phyloP scores from a whole-genome alignment of 108 stramenopile species.

The Cyclotella choctawhatcheeana region DNA sequence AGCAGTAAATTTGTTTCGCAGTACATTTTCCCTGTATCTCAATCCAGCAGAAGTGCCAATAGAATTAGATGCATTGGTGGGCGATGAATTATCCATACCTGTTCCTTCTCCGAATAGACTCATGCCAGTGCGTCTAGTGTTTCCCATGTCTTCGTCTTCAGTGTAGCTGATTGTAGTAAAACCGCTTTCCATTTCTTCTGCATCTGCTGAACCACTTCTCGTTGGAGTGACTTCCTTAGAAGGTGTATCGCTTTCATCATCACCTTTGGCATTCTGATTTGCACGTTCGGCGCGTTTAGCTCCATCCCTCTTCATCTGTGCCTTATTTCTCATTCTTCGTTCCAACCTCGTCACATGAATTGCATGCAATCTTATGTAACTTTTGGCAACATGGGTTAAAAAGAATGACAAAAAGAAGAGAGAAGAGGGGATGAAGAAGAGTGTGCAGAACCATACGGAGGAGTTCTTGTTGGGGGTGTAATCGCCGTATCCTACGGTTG shows the following conservation, averaged over 20 bases:
- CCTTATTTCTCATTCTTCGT: conserved; percentile 58
- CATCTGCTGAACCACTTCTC: conserved; percentile 3
- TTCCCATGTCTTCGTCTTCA: conserved; percentile 37
- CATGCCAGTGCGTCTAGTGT: not conserved
- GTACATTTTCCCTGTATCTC: conserved; percentile 44
- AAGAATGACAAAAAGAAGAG: conserved; percentile 84
- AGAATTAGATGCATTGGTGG: conserved; percentile 31
- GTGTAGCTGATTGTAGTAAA: conserved; percentile 48
- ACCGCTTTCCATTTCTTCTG: conserved; percentile 39
- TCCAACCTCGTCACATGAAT: conserved; percentile 77
- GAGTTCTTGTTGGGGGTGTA: conserved; percentile 67
- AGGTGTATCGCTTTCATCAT: not conserved
- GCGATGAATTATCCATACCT: conserved; percentile 4
- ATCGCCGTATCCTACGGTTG: conserved; percentile 84
- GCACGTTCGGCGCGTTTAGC: conserved; percentile 51
- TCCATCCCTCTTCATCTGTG: conserved; percentile 55
- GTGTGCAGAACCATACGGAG: conserved; percentile 77
- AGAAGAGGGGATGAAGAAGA: conserved; percentile 83
- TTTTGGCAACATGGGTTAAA: conserved; percentile 76
- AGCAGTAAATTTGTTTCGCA: conserved; percentile 40
- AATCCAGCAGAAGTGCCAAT: conserved; percentile 31
- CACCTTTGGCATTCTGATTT: conserved; percentile 19
- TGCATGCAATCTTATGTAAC: conserved; percentile 81
- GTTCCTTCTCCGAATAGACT: conserved; percentile 47
- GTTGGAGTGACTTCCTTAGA: too few relatives aligned